A percentile compares a stretch with the other conserved stretches of the same genome.
Conservation (phyloP, 140 eudicot genomes). For the Bidens hawaiensis region DNA sequence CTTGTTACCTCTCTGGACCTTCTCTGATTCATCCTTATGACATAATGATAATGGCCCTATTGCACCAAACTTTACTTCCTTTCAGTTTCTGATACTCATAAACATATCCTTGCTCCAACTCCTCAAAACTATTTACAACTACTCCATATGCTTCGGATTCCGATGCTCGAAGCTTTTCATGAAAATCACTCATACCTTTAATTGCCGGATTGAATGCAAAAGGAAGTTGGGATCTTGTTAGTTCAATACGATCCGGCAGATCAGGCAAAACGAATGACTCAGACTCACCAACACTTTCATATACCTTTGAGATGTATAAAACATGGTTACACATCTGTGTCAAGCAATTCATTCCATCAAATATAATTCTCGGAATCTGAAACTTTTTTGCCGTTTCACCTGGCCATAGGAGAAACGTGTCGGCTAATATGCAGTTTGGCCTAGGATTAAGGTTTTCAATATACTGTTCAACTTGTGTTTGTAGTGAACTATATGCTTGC, state of each 20-base stretch:
- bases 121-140: too few relatives aligned
- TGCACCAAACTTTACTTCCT: too few relatives aligned
- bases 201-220: slow-evolving; percentile 27
- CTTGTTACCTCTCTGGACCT: too few relatives aligned
- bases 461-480: slow-evolving; percentile 32
- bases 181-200: slow-evolving; percentile 1
- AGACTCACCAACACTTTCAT: too few relatives aligned
- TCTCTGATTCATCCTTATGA: too few relatives aligned
- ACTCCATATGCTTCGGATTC: slow-evolving; percentile 36
- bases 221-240: slow-evolving; percentile 33
- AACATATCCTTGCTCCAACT: too few relatives aligned
- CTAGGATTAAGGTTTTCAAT: slow-evolving; percentile 25
- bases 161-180: slow-evolving; percentile 20
- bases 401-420: slow-evolving; percentile 49
- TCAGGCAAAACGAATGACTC: slow-evolving; percentile 45
- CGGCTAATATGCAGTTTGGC: slow-evolving; percentile 62
- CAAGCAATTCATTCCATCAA: slow-evolving; percentile 73
- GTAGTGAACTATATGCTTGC: slow-evolving; percentile 23
- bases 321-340: slow-evolving; percentile 46
- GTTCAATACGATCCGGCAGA: slow-evolving; percentile 42
- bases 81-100: too few relatives aligned
- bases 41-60: too few relatives aligned
- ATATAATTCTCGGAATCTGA: too few relatives aligned
- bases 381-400: slow-evolving; percentile 45
- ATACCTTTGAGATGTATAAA: slow-evolving; percentile 24